Evolutionary conservation across 169 alveolate genomes (phyloP), one percentile per base, ranked within the genome.

Genomic region (Eimeria maxima): DNA sequence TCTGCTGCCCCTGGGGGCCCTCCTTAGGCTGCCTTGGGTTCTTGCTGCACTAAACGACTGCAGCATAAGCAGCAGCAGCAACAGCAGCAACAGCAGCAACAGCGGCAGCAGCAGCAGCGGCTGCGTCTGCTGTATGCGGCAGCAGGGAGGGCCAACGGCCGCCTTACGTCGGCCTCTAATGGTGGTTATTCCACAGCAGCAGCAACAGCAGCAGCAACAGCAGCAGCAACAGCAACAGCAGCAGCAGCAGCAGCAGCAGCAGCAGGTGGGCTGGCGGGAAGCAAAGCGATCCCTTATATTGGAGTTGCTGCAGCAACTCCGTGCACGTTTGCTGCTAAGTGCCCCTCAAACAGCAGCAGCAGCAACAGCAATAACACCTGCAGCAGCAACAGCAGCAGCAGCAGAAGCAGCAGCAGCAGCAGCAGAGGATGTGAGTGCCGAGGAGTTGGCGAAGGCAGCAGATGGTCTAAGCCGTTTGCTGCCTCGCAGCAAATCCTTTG

Each of bases 51-150:
- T 78, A 4, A 44, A 4, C 3, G 65, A 16, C 57, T 78, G 88
- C 88, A 78, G 88, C 88, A 38, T 60, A 60, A 78, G 88, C 88
- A 45, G 88, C 65, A 45, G 65, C 88, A 78, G 88, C 88, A 78
- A 65, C 88, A 38, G 57, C 88, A 44, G 63, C 67, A 20, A 10
- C 57, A 44, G 88, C 88, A n/a, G 57, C 88, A 78, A 24, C 27
- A 42, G 45, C 33, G 16, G 83, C 83, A 73, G 20, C 74, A 65
- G 74, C 74, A 65, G 6, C 74, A 22, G 74, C 20, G 38, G 45
- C 55, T 22, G 83, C 50, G 45, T 60, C 67, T 4, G 33, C 63
- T 45, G 33, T 29, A 22, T 10, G 33, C 14, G 88, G 42, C 88
- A 38, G 33, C 88, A 11, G 33, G 86, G 6, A 27, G n/a, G n/a